Conservation (phyloP, 805 yeast genomes). For the Saccharomycopsis selenospora region DNA sequence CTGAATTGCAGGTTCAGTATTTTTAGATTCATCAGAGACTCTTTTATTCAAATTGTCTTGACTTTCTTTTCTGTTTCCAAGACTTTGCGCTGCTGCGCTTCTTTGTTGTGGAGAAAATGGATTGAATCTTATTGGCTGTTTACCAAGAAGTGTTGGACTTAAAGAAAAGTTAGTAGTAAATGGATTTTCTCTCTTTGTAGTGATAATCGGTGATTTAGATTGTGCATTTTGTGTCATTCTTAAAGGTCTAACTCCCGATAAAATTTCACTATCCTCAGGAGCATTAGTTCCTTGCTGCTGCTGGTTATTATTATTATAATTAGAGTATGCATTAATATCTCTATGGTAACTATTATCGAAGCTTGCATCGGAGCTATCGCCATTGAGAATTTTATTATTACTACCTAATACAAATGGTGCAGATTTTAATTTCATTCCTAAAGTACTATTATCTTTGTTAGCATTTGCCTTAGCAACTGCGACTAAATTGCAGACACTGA, state of each 20-base stretch:
- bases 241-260: conserved; percentile 57
- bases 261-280: neutral
- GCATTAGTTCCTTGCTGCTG: too few species aligned
- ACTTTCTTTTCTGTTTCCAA: too few species aligned
- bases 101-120: conserved; percentile 7
- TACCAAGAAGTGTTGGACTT: conserved; percentile 18
- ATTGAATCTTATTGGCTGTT: neutral
- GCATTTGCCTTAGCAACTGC: conserved; percentile 42
- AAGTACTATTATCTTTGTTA: neutral
- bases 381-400: too few species aligned
- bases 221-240: conserved; percentile 49
- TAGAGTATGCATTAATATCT: neutral
- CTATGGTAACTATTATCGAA: too few species aligned
- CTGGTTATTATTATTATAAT: neutral
- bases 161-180: conserved; percentile 22
- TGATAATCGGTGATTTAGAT: conserved; percentile 18
- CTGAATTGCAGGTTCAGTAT: neutral
- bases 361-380: too few species aligned
- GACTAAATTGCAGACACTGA: conserved; percentile 55
- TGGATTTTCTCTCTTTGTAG: conserved; percentile 20
- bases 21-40: neutral
- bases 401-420: neutral
- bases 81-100: too few species aligned
- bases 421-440: neutral
- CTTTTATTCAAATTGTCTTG: too few species aligned